These are phyloP conservation scores for Luffa aegyptiaca DNA, from an alignment of 306 rosid species.

Conservation along the genomic window DNA sequence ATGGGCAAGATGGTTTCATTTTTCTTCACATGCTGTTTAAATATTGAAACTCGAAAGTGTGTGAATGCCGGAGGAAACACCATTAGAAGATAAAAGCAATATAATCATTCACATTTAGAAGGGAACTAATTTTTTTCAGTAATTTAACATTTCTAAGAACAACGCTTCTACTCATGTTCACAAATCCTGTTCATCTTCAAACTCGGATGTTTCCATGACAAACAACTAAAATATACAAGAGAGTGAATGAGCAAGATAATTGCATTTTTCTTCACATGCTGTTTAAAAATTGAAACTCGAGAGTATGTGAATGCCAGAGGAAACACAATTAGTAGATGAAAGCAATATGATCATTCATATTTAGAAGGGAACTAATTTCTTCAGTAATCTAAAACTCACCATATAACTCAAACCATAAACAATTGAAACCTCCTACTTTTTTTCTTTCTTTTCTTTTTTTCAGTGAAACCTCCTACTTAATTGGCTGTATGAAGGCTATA, in stretches of 20 bases:
- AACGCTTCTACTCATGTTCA: background rate
- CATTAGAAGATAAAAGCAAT: background rate
- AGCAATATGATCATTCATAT: background rate
- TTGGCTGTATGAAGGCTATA: background rate
- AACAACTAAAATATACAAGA: background rate
- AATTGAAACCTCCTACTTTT: background rate
- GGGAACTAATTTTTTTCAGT: background rate
- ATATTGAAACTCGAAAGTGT: background rate
- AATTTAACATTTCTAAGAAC: background rate
- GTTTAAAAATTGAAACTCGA: background rate
- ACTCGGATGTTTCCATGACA: background rate
- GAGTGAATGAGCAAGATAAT: background rate
- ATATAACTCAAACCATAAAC: background rate
- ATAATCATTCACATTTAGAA: background rate
- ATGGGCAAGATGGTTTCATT: background rate
- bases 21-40: background rate
- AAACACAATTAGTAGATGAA: background rate
- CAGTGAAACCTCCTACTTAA: background rate
- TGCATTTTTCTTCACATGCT: background rate
- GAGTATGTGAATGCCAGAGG: background rate
- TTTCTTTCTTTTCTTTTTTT: background rate
- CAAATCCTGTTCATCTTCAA: background rate
- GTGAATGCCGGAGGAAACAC: background rate
- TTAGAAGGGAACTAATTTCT: background rate
- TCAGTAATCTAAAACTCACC: background rate